Base-by-base conservation (phyloP, 2,329 filamentous ascomycete genomes). In the Phialocephala sp. region DNA sequence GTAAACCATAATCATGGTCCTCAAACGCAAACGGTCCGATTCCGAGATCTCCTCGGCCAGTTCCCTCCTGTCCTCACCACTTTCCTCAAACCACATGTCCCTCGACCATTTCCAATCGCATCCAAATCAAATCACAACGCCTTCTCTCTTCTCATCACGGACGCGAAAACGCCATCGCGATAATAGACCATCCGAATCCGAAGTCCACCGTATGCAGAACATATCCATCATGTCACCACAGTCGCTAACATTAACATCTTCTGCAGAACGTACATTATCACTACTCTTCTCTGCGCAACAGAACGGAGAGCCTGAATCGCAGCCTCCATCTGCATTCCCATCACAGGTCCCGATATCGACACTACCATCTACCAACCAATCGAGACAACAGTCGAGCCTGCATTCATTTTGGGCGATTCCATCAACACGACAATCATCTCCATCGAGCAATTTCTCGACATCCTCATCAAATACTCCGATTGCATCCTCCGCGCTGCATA, bases 11-110 rank as follows among this genome's bases (percentile, higher is more conserved):
- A 66, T 12, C 22, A 87, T 86, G 84, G 75, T 82, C 32, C 78
- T 87, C 73, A 90, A 89, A 76, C 86, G 87, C 77, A 90, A 89
- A 80, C 83, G 86, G 52, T 89, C 87, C 71, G 81, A 84, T 63
- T 85, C 85, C 24, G 85, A 87, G 74, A 79, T 87, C 65, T 84
- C 82, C 58, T 78, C 80, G 41, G 80, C 80, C 41, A 81, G 80
- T 59, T 77, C 78, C 66, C 79, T 79, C 8, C 76, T 84, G 11
- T 79, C 81, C 9, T 73, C 73, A 15, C 73, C 74, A 4, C 69
- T 66, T 65, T 65, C 73, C 59, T 71, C 78, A 36, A 73, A 79
- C 67, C 75, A 77, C 66, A 75, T 78, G 41, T 72, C 73, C 64
- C 76, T 77, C 72, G 66, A 76, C 73, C 61, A 72, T 72, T 57